Evolutionary conservation across 2,329 filamentous ascomycete species (phyloP), one percentile per base, ranked within the genome.

Genomic region (Scedosporium boydii): DNA sequence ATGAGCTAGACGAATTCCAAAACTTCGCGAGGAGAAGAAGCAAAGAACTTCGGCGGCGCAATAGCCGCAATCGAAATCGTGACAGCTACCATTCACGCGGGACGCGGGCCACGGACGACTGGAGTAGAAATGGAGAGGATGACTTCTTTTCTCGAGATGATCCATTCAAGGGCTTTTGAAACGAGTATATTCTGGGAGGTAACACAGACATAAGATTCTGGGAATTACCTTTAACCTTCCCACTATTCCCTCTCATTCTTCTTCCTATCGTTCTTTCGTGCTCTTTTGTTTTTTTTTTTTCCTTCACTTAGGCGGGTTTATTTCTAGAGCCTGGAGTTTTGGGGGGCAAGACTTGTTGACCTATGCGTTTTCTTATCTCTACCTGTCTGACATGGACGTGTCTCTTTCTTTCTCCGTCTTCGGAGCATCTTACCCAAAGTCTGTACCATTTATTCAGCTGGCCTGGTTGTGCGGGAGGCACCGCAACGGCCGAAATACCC

Each of bases 141-240:
- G 83, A 87, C 63, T 84, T 78, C 67, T 79, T 80, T 55, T 55
- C 60, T 69, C 75, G 80, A 44, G 82, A 86, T 26, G 84, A 88
- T 65, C 85, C 85, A 1, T 87, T 87, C 67, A 79, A 77, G 66
- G 84, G 84, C 3, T 87, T 87, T 67, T 87, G 70, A 73, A 42
- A 59, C 41, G 60, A 61, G 5, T 56, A 46, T 42, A 4, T 38
- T 38, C 34, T 38, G 9, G 34, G 34, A 14, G 34, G 34, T 38
- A 38, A 3, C 10, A 38, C 10, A 38, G 34, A 14, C 34, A 38
- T 4, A 12, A 38, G 34, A 38, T 38, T 12, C 34, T 38, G 34
- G 10, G 34, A 38, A 9, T 12, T 38, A 12, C 34, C 10, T 63
- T 48, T 26, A 46, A 60, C 46, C 34, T 57, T 62, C 51, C 59